Conservation (phyloP, 2,329 filamentous ascomycete species). For the Whalleya microplaca region DNA sequence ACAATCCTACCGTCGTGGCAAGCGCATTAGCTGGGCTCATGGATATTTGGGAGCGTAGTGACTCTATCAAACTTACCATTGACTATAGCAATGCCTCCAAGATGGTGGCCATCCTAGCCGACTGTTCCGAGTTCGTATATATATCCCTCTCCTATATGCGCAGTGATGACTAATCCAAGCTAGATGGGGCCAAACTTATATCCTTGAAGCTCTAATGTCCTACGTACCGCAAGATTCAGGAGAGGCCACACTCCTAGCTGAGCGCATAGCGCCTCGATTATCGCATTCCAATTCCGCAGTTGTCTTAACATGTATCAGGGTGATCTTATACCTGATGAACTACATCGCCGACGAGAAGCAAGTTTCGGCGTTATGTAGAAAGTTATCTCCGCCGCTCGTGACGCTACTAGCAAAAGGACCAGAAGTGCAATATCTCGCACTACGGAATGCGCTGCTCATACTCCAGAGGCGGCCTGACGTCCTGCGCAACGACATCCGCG, state of each 20-base stretch:
- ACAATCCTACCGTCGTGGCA: slow-evolving; percentile 96
- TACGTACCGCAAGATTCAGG: slow-evolving; percentile 91
- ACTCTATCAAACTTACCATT: slow-evolving; percentile 96
- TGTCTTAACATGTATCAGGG: slow-evolving; percentile 92
- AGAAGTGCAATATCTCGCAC: slow-evolving; percentile 96
- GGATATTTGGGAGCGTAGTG: slow-evolving; percentile 98
- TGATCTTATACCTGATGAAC: slow-evolving; percentile 98
- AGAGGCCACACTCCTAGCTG: slow-evolving; percentile 87
- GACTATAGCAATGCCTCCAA: slow-evolving; percentile 98
- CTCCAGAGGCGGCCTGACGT: slow-evolving; percentile 92
- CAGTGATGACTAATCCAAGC: slow-evolving; percentile 5
- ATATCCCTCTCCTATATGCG: background rate
- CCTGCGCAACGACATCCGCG: slow-evolving; percentile 91
- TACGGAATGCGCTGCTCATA: slow-evolving; percentile 92
- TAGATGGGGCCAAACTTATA: slow-evolving; percentile 98
- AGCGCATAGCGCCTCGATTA: slow-evolving; percentile 91
- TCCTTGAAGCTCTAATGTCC: slow-evolving; percentile 95
- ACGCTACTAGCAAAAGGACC: slow-evolving; percentile 94
- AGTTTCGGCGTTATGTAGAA: slow-evolving; percentile 83
- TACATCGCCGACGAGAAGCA: slow-evolving; percentile 94
- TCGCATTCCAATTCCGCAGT: slow-evolving; percentile 98
- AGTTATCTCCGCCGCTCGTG: slow-evolving; percentile 91
- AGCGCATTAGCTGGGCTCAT: slow-evolving; percentile 89
- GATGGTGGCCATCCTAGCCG: slow-evolving; percentile 92
- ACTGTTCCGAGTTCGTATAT: slow-evolving; percentile 86